Evolutionary conservation across 495 filamentous ascomycete species (phyloP), one percentile per base, ranked within the genome.

Genomic region (Thermochaetoides thermophila): DNA sequence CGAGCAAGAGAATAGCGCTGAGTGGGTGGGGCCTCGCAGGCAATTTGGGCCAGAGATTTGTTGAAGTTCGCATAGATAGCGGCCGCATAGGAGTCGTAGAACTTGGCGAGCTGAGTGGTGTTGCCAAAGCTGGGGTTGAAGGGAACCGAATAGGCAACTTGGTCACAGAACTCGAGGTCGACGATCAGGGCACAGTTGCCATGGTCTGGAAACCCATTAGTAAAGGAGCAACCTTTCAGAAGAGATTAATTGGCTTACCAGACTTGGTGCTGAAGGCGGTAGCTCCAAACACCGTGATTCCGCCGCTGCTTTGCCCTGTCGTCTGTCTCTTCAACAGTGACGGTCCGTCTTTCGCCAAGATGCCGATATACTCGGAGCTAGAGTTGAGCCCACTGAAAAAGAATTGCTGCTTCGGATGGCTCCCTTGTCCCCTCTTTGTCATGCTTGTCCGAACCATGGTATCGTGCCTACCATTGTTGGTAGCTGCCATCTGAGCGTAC

Each of bases 91-190:
- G 69, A 46, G 46, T 93, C 81, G 56, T 92, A 93, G 44, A 76
- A 73, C 0, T 57, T 46, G 2, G 63, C 71, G 4, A 89, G 64
- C 7, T 55, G 44, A 3, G 59, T 53, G 31, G 57, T 54, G 34
- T 63, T 61, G 40, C 66, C 68, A 19, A 58, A 62, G n/a, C 47
- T 57, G 3, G 76, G 68, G 45, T 91, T 89, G 32, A 74, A 71
- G 0, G 89, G 89, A 0, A 94, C 89, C 14, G 91, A 78, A 53
- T 95, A 93, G 27, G 85, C 81, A 29, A 87, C 71, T 38, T 89
- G 71, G 32, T 69, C 66, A 61, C 89, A 99, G 53, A 95, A 86
- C 3, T 65, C 54, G 12, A 99, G 73, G 48, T 87, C 73, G 56
- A 73, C 81, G 22, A 99, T 64, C 9, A 99, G 63, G 22, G 75